Conservation (phyloP, 306 rosid genomes). For the Trifolium subterraneum region DNA sequence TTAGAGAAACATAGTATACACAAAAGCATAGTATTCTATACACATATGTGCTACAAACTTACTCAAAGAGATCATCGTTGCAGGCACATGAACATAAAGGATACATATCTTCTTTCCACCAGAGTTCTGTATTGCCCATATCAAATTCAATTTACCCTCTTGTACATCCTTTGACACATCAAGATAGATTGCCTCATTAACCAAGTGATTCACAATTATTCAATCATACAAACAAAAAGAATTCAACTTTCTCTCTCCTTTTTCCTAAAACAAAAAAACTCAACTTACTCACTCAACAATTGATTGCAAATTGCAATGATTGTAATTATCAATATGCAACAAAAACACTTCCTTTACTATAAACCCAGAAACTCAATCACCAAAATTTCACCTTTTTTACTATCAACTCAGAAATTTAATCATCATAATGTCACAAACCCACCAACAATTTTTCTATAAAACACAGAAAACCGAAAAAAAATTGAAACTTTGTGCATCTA, state of each 20-base stretch:
- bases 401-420: no score
- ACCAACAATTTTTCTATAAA: constrained; percentile 11
- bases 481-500: constrained; percentile 32
- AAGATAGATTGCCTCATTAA: constrained; percentile 62
- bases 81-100: no score
- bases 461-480: constrained; percentile 32
- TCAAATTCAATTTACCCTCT: no score
- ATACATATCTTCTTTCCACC: no score
- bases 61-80: no score
- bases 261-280: no score
- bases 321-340: neutral
- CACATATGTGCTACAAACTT: no score
- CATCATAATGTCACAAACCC: constrained; percentile 36
- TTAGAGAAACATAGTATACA: no score
- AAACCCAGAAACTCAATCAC: neutral
- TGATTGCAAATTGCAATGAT: neutral
- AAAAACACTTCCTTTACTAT: neutral
- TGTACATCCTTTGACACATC: constrained; percentile 74
- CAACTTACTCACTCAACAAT: constrained; percentile 22
- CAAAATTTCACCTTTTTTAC: no score
- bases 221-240: constrained; percentile 24
- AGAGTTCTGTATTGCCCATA: no score
- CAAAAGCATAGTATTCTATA: no score
- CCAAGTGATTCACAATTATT: constrained; percentile 28
- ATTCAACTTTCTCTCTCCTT: constrained; percentile 23